phyloP scores from a whole-genome alignment of 768 basidiomycete species.

The Gloeostereum incarnatum region DNA sequence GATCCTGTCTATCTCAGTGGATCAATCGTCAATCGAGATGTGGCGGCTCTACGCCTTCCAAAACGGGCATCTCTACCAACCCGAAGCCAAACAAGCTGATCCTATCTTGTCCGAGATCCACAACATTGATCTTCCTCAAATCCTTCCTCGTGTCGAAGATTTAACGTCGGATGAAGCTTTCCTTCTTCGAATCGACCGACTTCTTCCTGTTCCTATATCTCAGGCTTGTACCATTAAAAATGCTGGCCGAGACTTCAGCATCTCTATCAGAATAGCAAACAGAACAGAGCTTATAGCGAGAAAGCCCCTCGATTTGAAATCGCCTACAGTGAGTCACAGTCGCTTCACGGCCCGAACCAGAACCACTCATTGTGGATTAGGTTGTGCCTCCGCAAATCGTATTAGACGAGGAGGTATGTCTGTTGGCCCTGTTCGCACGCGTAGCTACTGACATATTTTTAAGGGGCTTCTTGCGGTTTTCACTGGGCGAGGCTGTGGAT shows the following conservation, averaged over 20 bases:
- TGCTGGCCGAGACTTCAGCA: slow-evolving; percentile 14
- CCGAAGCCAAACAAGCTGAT: background rate
- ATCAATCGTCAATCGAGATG: too few relatives aligned
- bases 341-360: too few relatives aligned
- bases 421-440: background rate
- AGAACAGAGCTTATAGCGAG: slow-evolving; percentile 12
- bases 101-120: too few relatives aligned
- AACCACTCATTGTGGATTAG: too few relatives aligned
- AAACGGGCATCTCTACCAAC: too few relatives aligned
- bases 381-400: slow-evolving; percentile 17
- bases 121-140: background rate
- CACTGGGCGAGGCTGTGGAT: slow-evolving; percentile 18
- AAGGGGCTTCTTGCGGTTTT: slow-evolving; percentile 20
- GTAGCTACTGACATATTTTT: background rate
- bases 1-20: slow-evolving; percentile 4
- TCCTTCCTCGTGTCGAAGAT: background rate
- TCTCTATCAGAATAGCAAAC: slow-evolving; percentile 14
- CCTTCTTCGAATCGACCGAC: slow-evolving; percentile 7
- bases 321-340: too few relatives aligned
- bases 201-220: slow-evolving; percentile 7
- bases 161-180: slow-evolving; percentile 3
- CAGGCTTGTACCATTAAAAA: slow-evolving; percentile 9
- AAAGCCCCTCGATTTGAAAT: slow-evolving; percentile 18
- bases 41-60: too few relatives aligned
- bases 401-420: slow-evolving; percentile 14